phyloP scores from a whole-genome alignment of 352 stramenopile species.

The Halophytophthora batemanensis region DNA sequence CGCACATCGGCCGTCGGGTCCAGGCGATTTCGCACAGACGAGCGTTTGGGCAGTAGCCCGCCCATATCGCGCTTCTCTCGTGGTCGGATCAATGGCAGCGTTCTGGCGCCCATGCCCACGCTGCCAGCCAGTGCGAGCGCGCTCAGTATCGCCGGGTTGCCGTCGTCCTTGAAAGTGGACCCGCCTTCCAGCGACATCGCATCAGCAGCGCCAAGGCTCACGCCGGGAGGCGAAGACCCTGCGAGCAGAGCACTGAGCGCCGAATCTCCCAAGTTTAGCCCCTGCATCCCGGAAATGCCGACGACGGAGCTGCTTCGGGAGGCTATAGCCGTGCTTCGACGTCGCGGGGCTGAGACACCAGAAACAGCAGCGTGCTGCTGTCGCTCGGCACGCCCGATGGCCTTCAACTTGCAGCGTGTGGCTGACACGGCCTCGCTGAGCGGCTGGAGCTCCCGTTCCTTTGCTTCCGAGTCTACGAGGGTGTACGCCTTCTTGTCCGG shows the following conservation, averaged over 20 bases:
- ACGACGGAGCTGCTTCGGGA: conserved; percentile 1
- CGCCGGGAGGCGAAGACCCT: neutral
- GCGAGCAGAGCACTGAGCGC: conserved; percentile 23
- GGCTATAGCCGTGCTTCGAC: conserved; percentile 9
- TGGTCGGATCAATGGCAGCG: conserved; percentile 48
- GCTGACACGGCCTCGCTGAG: conserved; percentile 55
- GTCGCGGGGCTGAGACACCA: conserved; percentile 2
- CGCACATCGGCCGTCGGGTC: conserved; percentile 67
- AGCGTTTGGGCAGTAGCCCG: conserved; percentile 64
- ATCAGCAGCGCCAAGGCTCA: conserved; percentile 2
- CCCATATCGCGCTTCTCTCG: conserved; percentile 64
- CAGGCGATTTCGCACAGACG: conserved; percentile 52
- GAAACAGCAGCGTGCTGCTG: conserved; percentile 2
- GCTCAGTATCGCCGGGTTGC: conserved; percentile 1
- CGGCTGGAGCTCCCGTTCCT: conserved; percentile 39
- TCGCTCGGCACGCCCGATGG: conserved; percentile 9
- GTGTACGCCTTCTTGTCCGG: conserved; percentile 50
- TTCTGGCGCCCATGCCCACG: conserved; percentile 32
- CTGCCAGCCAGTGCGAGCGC: conserved; percentile 25
- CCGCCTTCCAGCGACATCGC: conserved; percentile 9
- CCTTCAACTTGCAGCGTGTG: conserved; percentile 43
- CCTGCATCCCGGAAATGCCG: conserved; percentile 1
- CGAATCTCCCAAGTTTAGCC: conserved; percentile 14
- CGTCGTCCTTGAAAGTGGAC: neutral
- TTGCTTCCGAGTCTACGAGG: conserved; percentile 50